Conservation (phyloP, 371 early-diverging fungal species). For the Mortierella sp. region DNA sequence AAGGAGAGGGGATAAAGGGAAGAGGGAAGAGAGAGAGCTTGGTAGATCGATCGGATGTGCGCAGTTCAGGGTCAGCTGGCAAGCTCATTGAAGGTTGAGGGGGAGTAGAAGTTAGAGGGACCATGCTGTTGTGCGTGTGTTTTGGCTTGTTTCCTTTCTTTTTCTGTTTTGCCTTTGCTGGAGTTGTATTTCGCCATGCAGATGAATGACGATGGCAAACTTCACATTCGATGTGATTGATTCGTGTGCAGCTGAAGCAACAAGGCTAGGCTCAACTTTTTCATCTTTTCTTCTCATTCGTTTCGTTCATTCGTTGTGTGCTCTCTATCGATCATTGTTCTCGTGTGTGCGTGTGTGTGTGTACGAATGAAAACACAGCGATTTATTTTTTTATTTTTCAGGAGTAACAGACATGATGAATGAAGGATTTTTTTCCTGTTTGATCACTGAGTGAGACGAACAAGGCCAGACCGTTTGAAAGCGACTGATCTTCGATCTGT, state of each 20-base stretch:
- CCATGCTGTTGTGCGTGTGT: neutral
- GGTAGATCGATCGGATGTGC: conserved; percentile 1
- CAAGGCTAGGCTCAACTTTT: conserved; percentile 2
- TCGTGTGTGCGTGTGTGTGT: neutral
- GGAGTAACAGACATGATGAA: neutral
- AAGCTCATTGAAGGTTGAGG: neutral
- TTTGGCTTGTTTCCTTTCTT: neutral
- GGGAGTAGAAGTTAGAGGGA: neutral
- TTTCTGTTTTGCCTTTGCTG: neutral
- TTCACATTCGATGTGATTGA: neutral
- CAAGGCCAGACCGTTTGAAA: conserved; percentile 1
- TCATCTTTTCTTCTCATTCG: neutral
- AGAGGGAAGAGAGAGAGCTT: neutral
- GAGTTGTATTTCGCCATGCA: neutral
- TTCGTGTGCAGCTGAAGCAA: neutral
- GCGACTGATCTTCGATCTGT: conserved; percentile 1
- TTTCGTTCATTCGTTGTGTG: neutral
- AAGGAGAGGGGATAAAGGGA: too few relatives aligned
- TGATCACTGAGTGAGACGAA: neutral
- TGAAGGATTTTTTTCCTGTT: neutral
- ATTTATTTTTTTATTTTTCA: neutral
- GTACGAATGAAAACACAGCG: conserved; percentile 3
- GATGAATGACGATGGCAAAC: neutral
- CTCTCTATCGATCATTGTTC: neutral
- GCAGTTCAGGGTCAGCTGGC: conserved; percentile 3